Base-by-base conservation (phyloP, 2,329 filamentous ascomycete genomes). In the Aspergillus costaricaensis region DNA sequence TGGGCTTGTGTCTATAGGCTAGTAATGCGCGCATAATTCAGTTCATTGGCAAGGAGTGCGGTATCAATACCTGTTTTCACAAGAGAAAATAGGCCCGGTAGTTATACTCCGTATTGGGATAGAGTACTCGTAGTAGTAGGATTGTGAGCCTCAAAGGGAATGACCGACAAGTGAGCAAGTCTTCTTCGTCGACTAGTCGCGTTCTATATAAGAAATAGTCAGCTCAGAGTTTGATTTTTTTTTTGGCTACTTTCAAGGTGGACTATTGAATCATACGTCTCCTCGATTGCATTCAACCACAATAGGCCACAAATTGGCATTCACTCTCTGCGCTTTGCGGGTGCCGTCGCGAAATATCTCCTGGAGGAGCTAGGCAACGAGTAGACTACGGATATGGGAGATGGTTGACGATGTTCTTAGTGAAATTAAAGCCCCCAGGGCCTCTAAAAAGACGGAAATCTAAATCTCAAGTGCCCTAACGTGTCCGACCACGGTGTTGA, bases 381-480 rank as follows among this genome's bases (percentile, higher is more conserved):
- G 21, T 8, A 69, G 17, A 5, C 14, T 25, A 17, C 9, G 21
- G 19, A 47, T 17, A 17, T 47, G 43, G 19, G 43, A 5, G 3
- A 47, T 47, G 19, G 17, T 47, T 4, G 21, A 47, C 21, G 43
- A 47, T 15, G 12, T 10, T 2, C 43, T 68, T 21, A 60, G 62
- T 8, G 36, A 60, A 41, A 59, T 69, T n/a, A 80, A 25, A 25
- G 78, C 65, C 69, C 81, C 17, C 67, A 72, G 10, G 76, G 77
- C 15, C 65, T 81, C 32, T 63, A 72, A 9, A 61, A 63, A 7
- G 66, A 72, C 38, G 62, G 63, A 8, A 23, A 60, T 2, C 70
- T 80, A 14, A 75, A 80, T 60, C 21, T 59, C 44, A 21, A 61
- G 4, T 80, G 78, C 66, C 79, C 76, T 0, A 82, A 81, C 61